Evolutionary conservation across 225 moss, liverwort and hornwort genomes (phyloP).

Genomic region (Takakia lepidozioides): DNA sequence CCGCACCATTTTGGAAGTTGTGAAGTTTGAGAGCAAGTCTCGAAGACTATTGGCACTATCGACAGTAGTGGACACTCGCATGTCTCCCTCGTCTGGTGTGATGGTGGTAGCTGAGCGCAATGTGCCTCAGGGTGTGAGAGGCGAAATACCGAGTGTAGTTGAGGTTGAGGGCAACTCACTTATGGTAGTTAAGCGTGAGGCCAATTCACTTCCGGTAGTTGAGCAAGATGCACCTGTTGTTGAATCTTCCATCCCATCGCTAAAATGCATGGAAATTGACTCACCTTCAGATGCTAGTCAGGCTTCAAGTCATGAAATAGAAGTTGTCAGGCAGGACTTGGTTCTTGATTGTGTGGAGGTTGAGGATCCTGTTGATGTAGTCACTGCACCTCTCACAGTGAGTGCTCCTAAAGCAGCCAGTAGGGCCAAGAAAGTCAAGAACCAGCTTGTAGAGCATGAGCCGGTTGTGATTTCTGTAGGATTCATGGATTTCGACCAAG

Average conservation of each 20-base stretch:
- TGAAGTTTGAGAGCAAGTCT: no score
- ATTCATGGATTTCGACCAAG: not conserved
- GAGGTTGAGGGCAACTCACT: no score
- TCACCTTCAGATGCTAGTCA: not conserved
- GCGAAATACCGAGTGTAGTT: no score
- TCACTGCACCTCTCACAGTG: not conserved
- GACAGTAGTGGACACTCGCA: no score
- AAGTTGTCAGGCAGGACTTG: no score
- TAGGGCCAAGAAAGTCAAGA: not conserved
- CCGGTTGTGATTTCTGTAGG: not conserved
- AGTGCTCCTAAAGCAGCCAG: not conserved
- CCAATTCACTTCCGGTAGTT: not conserved
- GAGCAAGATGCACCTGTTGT: not conserved
- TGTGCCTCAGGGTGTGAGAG: no score
- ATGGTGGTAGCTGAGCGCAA: no score
- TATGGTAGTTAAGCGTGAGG: no score
- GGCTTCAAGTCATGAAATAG: not conserved
- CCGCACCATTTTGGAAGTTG: no score
- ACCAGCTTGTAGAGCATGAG: not conserved
- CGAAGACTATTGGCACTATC: no score
- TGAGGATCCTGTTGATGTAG: not conserved
- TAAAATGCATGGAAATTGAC: not conserved
- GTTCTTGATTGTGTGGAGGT: no score
- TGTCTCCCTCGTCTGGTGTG: no score
- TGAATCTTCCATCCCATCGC: not conserved